Conservation (phyloP, 805 yeast species). For the Candida qinlingensis region DNA sequence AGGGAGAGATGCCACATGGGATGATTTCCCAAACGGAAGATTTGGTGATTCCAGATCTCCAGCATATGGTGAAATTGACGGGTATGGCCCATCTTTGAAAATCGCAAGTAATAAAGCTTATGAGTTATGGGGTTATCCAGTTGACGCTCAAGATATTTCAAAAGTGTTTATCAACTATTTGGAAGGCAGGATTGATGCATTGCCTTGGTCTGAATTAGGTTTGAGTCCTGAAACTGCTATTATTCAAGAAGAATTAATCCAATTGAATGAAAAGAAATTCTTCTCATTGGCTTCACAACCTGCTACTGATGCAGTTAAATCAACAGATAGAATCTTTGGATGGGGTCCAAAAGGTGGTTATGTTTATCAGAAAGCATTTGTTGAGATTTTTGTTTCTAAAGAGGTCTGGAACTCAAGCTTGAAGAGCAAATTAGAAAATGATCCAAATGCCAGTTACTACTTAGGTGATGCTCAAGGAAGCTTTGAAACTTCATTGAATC, state of each 20-base stretch:
- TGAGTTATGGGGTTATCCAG: conserved; percentile 79
- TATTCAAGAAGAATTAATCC: conserved; percentile 86
- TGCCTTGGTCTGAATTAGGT: conserved; percentile 92
- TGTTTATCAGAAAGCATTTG: conserved; percentile 89
- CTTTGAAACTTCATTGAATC: conserved; percentile 56
- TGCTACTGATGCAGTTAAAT: conserved; percentile 72
- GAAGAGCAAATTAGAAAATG: conserved; percentile 42
- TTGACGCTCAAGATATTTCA: conserved; percentile 51
- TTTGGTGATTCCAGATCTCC: conserved; percentile 94
- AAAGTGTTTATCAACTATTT: conserved; percentile 66
- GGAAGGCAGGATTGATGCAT: conserved; percentile 64
- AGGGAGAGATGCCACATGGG: conserved; percentile 94
- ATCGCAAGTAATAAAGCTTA: conserved; percentile 62
- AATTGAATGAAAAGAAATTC: conserved; percentile 65
- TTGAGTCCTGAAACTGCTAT: conserved; percentile 85
- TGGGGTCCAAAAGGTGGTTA: conserved; percentile 95
- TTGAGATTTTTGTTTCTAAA: conserved; percentile 80
- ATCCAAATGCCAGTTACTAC: conserved; percentile 64
- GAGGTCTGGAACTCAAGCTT: conserved; percentile 58
- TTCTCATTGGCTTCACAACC: conserved; percentile 96
- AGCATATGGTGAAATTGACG: conserved; percentile 97
- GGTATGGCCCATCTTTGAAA: conserved; percentile 90
- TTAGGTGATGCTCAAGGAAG: conserved; percentile 57
- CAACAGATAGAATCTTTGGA: conserved; percentile 86
- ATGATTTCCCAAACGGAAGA: conserved; percentile 93